These are phyloP conservation scores for Trebouxia sp. DNA, from an alignment of 139 green algal species.

Conservation along the genomic window DNA sequence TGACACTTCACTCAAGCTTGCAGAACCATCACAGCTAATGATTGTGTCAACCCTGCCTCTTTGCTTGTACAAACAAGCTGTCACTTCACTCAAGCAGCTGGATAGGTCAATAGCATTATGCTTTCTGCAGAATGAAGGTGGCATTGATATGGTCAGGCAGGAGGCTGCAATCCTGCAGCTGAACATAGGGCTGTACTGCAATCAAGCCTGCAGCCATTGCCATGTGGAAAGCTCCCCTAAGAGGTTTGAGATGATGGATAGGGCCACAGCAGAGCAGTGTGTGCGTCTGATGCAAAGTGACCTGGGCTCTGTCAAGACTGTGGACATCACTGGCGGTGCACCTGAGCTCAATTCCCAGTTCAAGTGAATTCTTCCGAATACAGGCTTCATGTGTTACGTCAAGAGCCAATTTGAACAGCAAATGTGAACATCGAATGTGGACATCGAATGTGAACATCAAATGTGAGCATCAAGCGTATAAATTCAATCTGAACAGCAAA, in stretches of 20 bases:
- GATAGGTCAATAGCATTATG: too few species aligned
- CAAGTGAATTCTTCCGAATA: slow-evolving; percentile 58
- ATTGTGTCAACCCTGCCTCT: too few species aligned
- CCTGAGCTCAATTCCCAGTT: slow-evolving; percentile 91
- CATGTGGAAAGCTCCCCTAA: slow-evolving; percentile 93
- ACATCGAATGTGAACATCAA: too few species aligned
- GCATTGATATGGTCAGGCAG: slow-evolving; percentile 52
- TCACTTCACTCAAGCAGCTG: too few species aligned
- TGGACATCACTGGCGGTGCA: slow-evolving; percentile 95
- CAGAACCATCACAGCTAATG: too few species aligned
- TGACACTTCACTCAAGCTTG: too few species aligned
- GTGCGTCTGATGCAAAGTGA: slow-evolving; percentile 68
- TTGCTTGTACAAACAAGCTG: too few species aligned
- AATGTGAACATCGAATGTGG: not conserved
- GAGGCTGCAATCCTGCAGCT: slow-evolving; percentile 84
- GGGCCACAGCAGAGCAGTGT: slow-evolving; percentile 66
- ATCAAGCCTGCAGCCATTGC: slow-evolving; percentile 97
- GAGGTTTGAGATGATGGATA: slow-evolving; percentile 80
- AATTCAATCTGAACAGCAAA: not conserved
- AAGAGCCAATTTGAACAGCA: too few species aligned
- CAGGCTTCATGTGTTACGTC: too few species aligned
- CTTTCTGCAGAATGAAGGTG: slow-evolving; percentile 39
- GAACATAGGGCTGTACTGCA: slow-evolving; percentile 98
- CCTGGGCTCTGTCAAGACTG: slow-evolving; percentile 50
- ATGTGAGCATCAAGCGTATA: too few species aligned